These are phyloP conservation scores for Vitis hybrid DNA, from an alignment of 177 flowering plant genomes.

Conservation along the genomic window DNA sequence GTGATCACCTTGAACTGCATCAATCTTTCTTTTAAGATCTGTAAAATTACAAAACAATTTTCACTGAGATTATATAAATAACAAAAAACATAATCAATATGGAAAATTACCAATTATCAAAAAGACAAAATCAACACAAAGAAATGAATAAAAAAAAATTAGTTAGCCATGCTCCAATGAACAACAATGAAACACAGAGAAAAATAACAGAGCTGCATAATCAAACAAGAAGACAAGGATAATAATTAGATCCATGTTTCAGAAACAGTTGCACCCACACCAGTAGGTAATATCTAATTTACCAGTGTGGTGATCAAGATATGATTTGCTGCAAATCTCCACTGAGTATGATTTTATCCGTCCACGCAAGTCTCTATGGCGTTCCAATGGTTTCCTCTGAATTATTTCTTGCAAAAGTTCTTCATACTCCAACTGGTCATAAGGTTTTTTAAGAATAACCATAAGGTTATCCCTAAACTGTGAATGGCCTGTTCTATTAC, in stretches of 20 bases:
- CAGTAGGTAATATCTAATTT: slow-evolving; percentile 2
- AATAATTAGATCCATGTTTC: too few species aligned
- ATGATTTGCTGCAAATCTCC: slow-evolving; percentile 18
- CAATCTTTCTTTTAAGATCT: slow-evolving; percentile 30
- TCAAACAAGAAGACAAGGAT: background rate
- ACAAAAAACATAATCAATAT: background rate
- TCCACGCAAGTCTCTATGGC: slow-evolving; percentile 20
- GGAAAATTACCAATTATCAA: background rate
- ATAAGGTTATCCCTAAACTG: slow-evolving; percentile 24
- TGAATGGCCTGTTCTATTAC: background rate
- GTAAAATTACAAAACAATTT: slow-evolving; percentile 12
- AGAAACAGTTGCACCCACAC: background rate
- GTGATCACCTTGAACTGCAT: slow-evolving; percentile 12
- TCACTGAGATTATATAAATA: background rate
- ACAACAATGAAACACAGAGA: background rate
- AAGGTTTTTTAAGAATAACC: slow-evolving; percentile 26
- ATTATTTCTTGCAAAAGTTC: slow-evolving; percentile 10
- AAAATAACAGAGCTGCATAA: background rate
- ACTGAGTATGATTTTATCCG: slow-evolving; percentile 8
- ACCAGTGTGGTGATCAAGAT: slow-evolving; percentile 36
- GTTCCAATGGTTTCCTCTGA: slow-evolving; percentile 3
- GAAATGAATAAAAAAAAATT: background rate
- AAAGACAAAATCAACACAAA: background rate
- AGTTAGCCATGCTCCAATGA: too few species aligned
- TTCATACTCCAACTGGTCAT: slow-evolving; percentile 18